Base-by-base conservation (phyloP, 2,329 filamentous ascomycete species). In the Aspergillus viridinutans region DNA sequence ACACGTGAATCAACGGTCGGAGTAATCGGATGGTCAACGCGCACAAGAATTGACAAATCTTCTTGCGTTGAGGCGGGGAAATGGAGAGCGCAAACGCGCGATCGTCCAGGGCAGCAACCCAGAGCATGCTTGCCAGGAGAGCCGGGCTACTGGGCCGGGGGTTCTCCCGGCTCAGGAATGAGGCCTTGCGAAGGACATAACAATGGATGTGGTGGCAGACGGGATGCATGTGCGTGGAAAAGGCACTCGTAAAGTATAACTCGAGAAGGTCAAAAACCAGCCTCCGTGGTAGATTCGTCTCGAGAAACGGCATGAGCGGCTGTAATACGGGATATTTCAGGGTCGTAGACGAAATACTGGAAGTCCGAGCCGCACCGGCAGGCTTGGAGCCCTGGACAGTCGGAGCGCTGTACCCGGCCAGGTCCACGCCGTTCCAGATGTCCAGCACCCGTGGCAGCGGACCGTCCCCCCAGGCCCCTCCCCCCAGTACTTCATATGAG, bases 61-160 rank as follows among this genome's bases (percentile, higher is more conserved):
- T 90, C 58, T 88, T 89, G 52, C 92, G 83, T 20, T 91, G 89
- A 14, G 90, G 90, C 2, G 91, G 90, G 29, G 89, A 85, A 52
- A 89, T 90, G n/a, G 90, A 91, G 60, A 96, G 74, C 68, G 92
- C 91, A 47, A 91, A 85, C 9, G 91, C 90, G 69, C 96, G 90
- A 74, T 91, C 94, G 20, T 92, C 96, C 72, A 96, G 88, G n/a
- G 92, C 92, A 29, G 91, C 90, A 49, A 96, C 90, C 92, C 92
- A 97, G n/a, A 97, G 83, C 85, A 97, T 96, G 74, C 91, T 96
- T 40, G 92, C 90, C 26, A 97, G 80, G 49, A 97, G 79, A 3
- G 92, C 91, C 45, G 92, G 92, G 66, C 90, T 93, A 70, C 91
- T 96, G 55, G 82, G 81, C 58, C 92, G 83, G 28, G 92, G 92